Base-by-base conservation (phyloP, 306 rosid species). In the Vigna radiata region DNA sequence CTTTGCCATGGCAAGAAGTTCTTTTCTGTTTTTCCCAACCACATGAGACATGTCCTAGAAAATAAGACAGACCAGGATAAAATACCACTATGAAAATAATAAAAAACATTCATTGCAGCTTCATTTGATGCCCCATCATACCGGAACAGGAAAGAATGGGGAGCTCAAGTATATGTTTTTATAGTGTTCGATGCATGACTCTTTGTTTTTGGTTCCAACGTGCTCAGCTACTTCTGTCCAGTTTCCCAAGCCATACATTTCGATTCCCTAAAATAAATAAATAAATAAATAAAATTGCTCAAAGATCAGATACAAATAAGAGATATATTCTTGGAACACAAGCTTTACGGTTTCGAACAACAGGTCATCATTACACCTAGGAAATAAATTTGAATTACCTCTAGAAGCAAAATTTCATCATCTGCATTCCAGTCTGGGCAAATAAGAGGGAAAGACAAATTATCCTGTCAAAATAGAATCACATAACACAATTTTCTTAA, bases 141-240 rank as follows among this genome's bases (percentile, higher is more conserved):
- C 98, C 92, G 99, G 99, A 80, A 88, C 89, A 78, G 99, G 99
- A 81, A 96, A 96, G 79, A 72, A 77, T 8, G 88, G 90, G 18
- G 98, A 92, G 90, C 82, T 88, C 88, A 87, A 76, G 87, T 92
- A 96, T 55, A 89, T 88, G 73, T 86, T 86, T 68, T 83, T 79
- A 80, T 89, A 96, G 89, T 96, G 98, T 71, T 88, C 93, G 82
- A 96, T 92, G 85, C 99, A 96, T 70, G 88, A 84, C 76, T 92
- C 97, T 81, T 92, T 96, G 85, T 87, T 91, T 88, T 92, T 96
- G 37, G 98, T 96, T 65, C 99, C 99, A 64, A 96, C 99, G 83
- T 96, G 99, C 92, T 92, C 99, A 21, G 99, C 99, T 85, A 96
- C 92, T 85, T 96, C 99, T 68, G 96, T 25, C 99, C 98, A 96